Evolutionary conservation across 108 stramenopile genomes (phyloP).

Genomic region (Schizochytrium sp.): DNA sequence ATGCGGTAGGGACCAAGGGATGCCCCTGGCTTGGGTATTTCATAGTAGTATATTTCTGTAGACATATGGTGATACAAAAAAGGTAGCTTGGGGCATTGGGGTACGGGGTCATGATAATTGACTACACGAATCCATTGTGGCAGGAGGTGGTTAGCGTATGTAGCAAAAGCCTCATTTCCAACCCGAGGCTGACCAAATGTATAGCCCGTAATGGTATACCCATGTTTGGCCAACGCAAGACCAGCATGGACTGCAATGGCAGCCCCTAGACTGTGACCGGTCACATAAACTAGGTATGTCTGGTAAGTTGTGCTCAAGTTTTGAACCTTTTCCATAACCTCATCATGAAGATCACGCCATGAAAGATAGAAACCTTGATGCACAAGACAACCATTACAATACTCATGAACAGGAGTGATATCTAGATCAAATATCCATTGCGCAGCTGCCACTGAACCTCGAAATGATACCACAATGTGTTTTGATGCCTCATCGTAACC

Average conservation of each 20-base stretch:
- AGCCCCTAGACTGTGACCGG: conserved; percentile 50
- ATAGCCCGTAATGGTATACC: neutral
- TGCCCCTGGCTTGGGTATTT: neutral
- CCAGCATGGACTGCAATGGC: conserved; percentile 37
- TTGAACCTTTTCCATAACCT: neutral
- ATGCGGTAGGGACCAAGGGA: neutral
- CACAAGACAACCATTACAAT: conserved; percentile 30
- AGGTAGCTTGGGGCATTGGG: conserved; percentile 30
- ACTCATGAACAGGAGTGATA: neutral
- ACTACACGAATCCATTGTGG: conserved; percentile 40
- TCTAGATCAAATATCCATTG: conserved; percentile 54
- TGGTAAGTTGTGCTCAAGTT: neutral
- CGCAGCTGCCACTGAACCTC: conserved; percentile 3
- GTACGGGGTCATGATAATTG: conserved; percentile 30
- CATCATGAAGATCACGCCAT: neutral
- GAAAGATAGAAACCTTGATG: conserved; percentile 31
- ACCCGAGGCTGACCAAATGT: conserved; percentile 53
- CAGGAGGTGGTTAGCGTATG: neutral
- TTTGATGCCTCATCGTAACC: neutral
- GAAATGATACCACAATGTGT: neutral
- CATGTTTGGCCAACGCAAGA: neutral
- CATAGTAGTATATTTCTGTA: conserved; percentile 30
- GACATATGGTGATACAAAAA: conserved; percentile 40
- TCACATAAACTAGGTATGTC: neutral
- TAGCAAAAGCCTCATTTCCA: conserved; percentile 5